These are phyloP conservation scores for Hyparrhenia diplandra DNA, from an alignment of 176 grass and related monocot genomes.

Conservation along the genomic window DNA sequence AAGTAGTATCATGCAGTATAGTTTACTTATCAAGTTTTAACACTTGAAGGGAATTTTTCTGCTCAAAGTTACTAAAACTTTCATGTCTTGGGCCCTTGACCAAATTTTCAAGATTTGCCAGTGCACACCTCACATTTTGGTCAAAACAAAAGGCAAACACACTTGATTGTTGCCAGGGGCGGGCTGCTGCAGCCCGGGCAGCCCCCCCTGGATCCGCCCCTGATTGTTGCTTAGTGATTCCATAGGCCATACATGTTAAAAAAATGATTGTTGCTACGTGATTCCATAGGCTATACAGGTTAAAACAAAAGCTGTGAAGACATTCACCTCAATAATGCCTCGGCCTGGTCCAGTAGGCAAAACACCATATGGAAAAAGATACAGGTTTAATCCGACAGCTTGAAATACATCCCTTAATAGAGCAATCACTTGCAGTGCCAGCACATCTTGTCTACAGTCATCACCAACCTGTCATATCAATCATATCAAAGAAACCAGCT, in stretches of 20 bases:
- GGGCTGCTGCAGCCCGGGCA: no score
- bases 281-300: background rate
- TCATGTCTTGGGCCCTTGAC: background rate
- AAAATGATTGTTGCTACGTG: no score
- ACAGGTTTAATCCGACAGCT: conserved; percentile 89
- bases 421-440: conserved; percentile 96
- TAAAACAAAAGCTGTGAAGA: background rate
- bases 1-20: background rate
- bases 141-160: background rate
- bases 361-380: conserved; percentile 97
- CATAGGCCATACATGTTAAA: background rate
- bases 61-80: conserved; percentile 3
- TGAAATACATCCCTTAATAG: conserved; percentile 89
- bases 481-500: conserved; percentile 29
- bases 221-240: background rate
- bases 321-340: conserved; percentile 92
- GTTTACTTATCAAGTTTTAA: background rate
- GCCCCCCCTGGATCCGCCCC: no score
- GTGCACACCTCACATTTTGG: conserved; percentile 8
- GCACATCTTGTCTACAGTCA: conserved; percentile 99
- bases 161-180: background rate
- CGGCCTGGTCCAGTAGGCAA: conserved; percentile 84
- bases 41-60: conserved; percentile 1
- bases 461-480: conserved; percentile 96
- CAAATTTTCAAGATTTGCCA: background rate